These are phyloP conservation scores for Rhynchospora breviuscula DNA, from an alignment of 176 grass and related monocot genomes.

Conservation along the genomic window DNA sequence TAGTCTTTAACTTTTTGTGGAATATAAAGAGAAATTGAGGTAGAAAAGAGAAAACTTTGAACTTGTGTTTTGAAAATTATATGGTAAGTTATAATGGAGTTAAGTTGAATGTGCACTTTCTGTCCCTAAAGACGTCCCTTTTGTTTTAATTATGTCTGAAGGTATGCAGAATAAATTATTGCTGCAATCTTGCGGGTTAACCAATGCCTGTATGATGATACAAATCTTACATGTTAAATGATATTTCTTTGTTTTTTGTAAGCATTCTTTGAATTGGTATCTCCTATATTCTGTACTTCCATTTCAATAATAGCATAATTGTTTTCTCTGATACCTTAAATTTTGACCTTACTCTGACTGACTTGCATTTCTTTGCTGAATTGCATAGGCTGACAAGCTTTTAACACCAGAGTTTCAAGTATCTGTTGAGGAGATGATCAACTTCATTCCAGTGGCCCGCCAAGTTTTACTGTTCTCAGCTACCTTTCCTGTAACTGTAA, in stretches of 20 bases:
- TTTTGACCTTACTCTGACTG: background rate
- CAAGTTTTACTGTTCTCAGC: constrained; percentile 49
- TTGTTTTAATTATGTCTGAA: background rate
- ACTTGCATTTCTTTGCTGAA: background rate
- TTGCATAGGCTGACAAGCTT: constrained; percentile 39
- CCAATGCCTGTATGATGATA: background rate
- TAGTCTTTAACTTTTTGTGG: constrained; percentile 7
- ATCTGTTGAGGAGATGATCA: constrained; percentile 32
- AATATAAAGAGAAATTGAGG: background rate
- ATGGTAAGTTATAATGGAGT: background rate
- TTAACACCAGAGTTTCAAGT: constrained; percentile 36
- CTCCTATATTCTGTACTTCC: background rate
- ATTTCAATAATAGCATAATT: background rate
- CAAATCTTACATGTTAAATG: background rate
- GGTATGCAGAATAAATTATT: background rate
- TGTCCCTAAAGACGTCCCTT: background rate
- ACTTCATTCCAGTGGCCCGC: constrained; percentile 30
- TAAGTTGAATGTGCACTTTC: background rate
- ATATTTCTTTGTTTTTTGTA: background rate
- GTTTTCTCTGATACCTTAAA: background rate
- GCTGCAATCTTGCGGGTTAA: background rate
- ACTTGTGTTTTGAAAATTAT: background rate
- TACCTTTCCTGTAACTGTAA: constrained; percentile 50
- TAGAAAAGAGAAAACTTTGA: background rate
- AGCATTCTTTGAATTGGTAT: background rate